Conservation (phyloP, 1,139 yeast genomes). For the Pichia cactophila region DNA sequence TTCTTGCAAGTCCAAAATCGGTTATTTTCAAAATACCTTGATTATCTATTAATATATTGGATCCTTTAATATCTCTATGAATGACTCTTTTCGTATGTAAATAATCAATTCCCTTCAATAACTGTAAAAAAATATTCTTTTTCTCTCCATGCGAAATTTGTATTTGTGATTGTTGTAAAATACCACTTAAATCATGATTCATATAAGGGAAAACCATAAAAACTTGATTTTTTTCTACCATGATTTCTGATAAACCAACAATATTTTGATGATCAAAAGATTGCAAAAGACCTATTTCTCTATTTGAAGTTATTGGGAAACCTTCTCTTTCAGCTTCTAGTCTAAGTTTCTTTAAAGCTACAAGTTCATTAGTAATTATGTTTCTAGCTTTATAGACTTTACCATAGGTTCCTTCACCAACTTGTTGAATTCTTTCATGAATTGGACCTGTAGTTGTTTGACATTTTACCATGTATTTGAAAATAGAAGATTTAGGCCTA, state of each 20-base stretch:
- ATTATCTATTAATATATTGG: constrained; percentile 71
- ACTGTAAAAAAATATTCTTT: constrained; percentile 69
- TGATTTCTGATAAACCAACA: constrained; percentile 78
- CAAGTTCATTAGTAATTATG: constrained; percentile 56
- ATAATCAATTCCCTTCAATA: constrained; percentile 74
- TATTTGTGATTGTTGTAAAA: constrained; percentile 70
- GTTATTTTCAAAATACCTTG: constrained; percentile 77
- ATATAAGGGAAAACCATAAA: constrained; percentile 91
- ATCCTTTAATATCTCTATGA: constrained; percentile 93
- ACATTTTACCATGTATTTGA: constrained; percentile 22
- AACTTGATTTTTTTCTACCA: constrained; percentile 74
- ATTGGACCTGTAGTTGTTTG: constrained; percentile 17
- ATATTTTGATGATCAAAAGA: constrained; percentile 79
- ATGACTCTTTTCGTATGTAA: constrained; percentile 72
- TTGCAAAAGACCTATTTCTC: constrained; percentile 84
- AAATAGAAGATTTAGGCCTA: neutral
- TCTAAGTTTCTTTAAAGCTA: constrained; percentile 78
- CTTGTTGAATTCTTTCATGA: constrained; percentile 29
- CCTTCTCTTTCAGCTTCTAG: constrained; percentile 89
- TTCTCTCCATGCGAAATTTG: constrained; percentile 57
- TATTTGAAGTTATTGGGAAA: constrained; percentile 88
- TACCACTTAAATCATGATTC: constrained; percentile 89
- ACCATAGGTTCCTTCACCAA: constrained; percentile 39
- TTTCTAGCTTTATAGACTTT: constrained; percentile 56
- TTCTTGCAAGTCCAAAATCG: constrained; percentile 90